These are phyloP conservation scores for Epichloe brachyelytri DNA, from an alignment of 2,329 filamentous ascomycete species.

Conservation along the genomic window DNA sequence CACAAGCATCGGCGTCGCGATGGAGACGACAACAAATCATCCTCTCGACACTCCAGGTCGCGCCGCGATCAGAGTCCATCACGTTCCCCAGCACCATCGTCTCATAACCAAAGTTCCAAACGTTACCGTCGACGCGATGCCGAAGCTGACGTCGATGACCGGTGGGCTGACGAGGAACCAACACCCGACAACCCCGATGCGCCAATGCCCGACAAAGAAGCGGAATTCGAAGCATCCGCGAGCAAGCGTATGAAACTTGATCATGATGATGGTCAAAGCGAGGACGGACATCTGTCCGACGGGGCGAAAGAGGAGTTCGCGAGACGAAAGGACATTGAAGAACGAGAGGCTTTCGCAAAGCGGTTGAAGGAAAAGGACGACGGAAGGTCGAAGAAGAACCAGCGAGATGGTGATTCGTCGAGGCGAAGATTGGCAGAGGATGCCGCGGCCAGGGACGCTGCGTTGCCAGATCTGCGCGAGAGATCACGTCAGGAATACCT, in stretches of 20 bases:
- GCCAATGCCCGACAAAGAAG: slow-evolving; percentile 30
- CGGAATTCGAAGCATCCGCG: slow-evolving; percentile 55
- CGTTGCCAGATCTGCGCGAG: slow-evolving; percentile 69
- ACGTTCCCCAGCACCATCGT: slow-evolving; percentile 17
- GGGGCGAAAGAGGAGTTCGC: slow-evolving; percentile 44
- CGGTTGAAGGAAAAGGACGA: slow-evolving; percentile 60
- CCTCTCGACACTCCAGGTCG: slow-evolving; percentile 14
- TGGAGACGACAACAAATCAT: slow-evolving; percentile 18
- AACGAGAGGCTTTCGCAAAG: slow-evolving; percentile 70
- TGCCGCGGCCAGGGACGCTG: slow-evolving; percentile 51
- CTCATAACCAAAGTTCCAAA: slow-evolving; percentile 23
- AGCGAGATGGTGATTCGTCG: slow-evolving; percentile 43
- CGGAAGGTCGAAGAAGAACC: slow-evolving; percentile 54
- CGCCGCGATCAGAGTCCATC: slow-evolving; percentile 21
- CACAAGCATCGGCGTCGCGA: slow-evolving; percentile 26
- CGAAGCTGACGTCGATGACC: slow-evolving; percentile 51
- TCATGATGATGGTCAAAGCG: slow-evolving; percentile 36
- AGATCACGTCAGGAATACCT: slow-evolving; percentile 86
- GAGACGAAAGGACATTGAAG: slow-evolving; percentile 53
- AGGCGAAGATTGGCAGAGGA: slow-evolving; percentile 40
- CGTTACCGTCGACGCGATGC: slow-evolving; percentile 29
- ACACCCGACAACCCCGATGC: slow-evolving; percentile 26
- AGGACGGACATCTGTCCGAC: slow-evolving; percentile 39
- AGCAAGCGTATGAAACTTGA: slow-evolving; percentile 56
- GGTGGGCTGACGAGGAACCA: slow-evolving; percentile 70